These are phyloP conservation scores for Artemisia princeps DNA, from an alignment of 140 eudicot genomes.

Conservation along the genomic window DNA sequence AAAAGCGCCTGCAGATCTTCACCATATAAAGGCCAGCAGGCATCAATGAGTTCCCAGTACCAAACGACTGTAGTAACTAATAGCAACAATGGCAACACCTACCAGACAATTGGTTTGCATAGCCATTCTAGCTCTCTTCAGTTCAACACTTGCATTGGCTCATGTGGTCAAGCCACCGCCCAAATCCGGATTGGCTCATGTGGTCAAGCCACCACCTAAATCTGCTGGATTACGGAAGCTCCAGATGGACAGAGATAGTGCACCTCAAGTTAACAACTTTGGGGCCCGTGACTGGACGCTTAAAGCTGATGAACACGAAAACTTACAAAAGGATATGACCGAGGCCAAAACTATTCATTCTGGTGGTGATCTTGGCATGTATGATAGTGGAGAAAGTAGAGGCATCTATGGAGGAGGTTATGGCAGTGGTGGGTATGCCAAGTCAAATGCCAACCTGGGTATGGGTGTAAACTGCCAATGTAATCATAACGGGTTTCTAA, in stretches of 20 bases:
- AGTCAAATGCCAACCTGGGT: constrained; percentile 12
- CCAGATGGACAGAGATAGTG: constrained; percentile 15
- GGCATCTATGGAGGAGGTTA: constrained; percentile 20
- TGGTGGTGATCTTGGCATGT: neutral
- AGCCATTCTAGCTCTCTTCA: constrained; percentile 23
- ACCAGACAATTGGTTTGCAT: constrained; percentile 23
- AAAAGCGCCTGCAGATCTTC: neutral
- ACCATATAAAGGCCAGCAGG: constrained; percentile 14
- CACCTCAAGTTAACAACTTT: constrained; percentile 7
- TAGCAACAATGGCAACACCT: constrained; percentile 23
- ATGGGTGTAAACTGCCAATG: constrained; percentile 12
- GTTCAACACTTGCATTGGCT: constrained; percentile 23
- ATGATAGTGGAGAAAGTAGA: neutral
- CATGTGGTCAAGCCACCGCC: constrained; percentile 18
- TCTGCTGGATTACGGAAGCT: constrained; percentile 17
- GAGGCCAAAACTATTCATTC: neutral
- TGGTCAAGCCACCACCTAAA: constrained; percentile 18
- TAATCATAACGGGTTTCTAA: neutral
- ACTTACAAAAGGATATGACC: constrained; percentile 1
- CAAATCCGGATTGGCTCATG: neutral
- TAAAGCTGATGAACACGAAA: neutral
- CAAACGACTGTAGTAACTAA: neutral
- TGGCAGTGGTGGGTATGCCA: constrained; percentile 22
- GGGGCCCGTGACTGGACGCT: constrained; percentile 8
- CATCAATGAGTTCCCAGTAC: neutral